phyloP scores from a whole-genome alignment of 176 grass and related monocot species.

The Hyparrhenia diplandra region DNA sequence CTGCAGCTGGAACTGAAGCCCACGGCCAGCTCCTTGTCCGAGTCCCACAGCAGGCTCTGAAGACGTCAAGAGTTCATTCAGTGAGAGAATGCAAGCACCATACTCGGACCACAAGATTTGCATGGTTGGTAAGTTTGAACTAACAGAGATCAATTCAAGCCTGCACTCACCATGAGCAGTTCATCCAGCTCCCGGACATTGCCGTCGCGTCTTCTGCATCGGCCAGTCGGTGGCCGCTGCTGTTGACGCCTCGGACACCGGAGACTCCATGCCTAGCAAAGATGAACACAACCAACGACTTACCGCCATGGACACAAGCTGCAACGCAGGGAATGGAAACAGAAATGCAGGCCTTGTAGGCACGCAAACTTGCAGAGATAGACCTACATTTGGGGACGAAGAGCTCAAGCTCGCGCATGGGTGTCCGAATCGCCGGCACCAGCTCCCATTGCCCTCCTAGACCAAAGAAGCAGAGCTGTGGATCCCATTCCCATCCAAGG shows the following conservation, averaged over 20 bases:
- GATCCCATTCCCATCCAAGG: slow-evolving; percentile 45
- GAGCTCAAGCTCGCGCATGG: slow-evolving; percentile 12
- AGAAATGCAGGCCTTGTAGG: neutral
- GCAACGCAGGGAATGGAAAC: neutral
- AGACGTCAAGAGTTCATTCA: neutral
- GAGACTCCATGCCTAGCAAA: slow-evolving; percentile 27
- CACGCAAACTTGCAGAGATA: neutral
- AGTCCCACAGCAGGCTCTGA: slow-evolving; percentile 50
- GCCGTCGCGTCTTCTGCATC: neutral
- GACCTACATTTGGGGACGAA: slow-evolving; percentile 39
- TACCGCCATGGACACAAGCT: neutral
- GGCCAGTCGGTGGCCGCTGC: neutral
- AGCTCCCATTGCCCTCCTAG: slow-evolving; percentile 3
- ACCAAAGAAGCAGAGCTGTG: slow-evolving; percentile 33
- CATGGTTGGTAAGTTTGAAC: neutral
- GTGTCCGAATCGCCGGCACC: neutral
- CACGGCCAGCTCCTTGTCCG: slow-evolving; percentile 2
- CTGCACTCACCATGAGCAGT: slow-evolving; percentile 47
- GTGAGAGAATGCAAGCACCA: neutral
- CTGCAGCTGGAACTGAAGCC: neutral
- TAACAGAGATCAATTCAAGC: neutral
- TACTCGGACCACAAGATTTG: neutral
- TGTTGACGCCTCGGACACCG: neutral
- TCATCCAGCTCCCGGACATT: slow-evolving; percentile 32
- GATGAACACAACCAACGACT: neutral